phyloP scores from a whole-genome alignment of 208 protist genomes.

The Entamoeba dispar region DNA sequence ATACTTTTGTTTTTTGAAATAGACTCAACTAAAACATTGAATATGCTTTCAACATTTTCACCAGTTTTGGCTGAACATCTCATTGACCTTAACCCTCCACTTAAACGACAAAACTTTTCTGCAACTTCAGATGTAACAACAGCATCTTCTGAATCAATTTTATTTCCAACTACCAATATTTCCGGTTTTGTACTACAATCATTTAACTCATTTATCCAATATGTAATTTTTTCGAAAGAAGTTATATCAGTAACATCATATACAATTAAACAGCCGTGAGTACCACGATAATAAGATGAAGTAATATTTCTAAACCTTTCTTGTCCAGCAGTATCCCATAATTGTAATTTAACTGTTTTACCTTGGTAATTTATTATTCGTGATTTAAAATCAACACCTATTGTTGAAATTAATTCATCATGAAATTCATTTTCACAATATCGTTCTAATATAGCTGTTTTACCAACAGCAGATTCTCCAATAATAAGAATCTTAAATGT shows the following conservation, averaged over 20 bases:
- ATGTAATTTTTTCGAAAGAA: constrained; percentile 8
- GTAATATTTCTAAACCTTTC: constrained; percentile 12
- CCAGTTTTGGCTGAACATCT: neutral
- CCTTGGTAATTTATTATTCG: neutral
- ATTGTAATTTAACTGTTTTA: neutral
- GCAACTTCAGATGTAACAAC: neutral
- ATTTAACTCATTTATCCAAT: neutral
- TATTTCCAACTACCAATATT: neutral
- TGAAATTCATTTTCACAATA: neutral
- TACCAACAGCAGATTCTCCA: neutral
- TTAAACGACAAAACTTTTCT: neutral
- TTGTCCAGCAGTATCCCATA: constrained; percentile 7
- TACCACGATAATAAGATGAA: constrained; percentile 15
- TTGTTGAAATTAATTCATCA: neutral
- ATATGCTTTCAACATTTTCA: neutral
- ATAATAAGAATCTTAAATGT: neutral
- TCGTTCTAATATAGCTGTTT: neutral
- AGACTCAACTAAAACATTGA: neutral
- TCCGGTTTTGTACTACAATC: neutral
- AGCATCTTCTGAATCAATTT: neutral
- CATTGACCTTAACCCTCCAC: neutral
- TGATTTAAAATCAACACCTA: neutral
- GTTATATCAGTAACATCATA: neutral
- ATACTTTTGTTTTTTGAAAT: neutral
- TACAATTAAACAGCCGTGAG: neutral